A percentile compares a stretch with the other conserved stretches of the same genome.
Conservation (phyloP, 2,329 filamentous ascomycete species). For the Penicillium expansum region DNA sequence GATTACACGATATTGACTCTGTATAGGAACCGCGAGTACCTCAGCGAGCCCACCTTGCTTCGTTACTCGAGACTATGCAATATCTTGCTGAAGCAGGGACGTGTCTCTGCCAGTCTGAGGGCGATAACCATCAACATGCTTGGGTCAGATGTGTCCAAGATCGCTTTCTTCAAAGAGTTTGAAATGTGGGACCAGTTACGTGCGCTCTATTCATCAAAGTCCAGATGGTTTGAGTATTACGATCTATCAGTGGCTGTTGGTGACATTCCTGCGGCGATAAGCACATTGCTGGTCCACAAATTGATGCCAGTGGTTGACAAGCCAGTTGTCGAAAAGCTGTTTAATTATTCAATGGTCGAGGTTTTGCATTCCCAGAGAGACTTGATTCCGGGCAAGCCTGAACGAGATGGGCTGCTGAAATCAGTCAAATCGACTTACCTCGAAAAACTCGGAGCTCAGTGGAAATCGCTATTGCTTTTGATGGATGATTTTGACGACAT, state of each 20-base stretch:
- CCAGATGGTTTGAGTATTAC: slow-evolving; percentile 14
- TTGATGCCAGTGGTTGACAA: slow-evolving; percentile 3
- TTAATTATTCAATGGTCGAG: slow-evolving; percentile 6
- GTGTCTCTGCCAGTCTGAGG: slow-evolving; percentile 15
- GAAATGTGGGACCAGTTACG: slow-evolving; percentile 18
- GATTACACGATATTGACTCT: background rate
- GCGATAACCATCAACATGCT: slow-evolving; percentile 16
- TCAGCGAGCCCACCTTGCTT: background rate
- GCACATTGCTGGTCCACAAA: slow-evolving; percentile 2
- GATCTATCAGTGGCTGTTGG: slow-evolving; percentile 8
- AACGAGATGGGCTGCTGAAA: slow-evolving; percentile 1
- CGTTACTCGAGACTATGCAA: slow-evolving; percentile 21
- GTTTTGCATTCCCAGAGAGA: background rate
- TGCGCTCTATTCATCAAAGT: slow-evolving; percentile 7
- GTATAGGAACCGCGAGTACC: slow-evolving; percentile 5
- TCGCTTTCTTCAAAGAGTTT: slow-evolving; percentile 20
- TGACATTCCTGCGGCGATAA: slow-evolving; percentile 9
- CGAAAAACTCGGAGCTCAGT: slow-evolving; percentile 1
- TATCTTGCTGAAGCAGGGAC: slow-evolving; percentile 19
- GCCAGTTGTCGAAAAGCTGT: background rate
- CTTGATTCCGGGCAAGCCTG: background rate
- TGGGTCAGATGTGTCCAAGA: slow-evolving; percentile 14
- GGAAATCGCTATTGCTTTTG: background rate
- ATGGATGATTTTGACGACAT: background rate
- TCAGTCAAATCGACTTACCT: slow-evolving; percentile 1